Evolutionary conservation across 495 filamentous ascomycete genomes (phyloP).

Genomic region (Gamarada debralockiae): DNA sequence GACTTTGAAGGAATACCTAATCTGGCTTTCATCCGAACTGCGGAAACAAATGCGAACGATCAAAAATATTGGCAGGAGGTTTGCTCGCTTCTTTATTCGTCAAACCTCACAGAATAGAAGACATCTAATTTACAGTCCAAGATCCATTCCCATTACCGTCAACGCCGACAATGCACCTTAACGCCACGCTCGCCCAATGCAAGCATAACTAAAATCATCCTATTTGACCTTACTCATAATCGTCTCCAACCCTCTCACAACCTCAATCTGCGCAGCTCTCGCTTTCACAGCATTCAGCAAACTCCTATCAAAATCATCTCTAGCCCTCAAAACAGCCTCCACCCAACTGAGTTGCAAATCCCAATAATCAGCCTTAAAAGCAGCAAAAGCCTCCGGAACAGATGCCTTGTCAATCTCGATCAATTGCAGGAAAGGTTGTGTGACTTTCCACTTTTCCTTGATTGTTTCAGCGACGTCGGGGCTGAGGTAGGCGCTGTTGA

Average conservation of each 20-base stretch:
- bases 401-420: constrained; percentile 70
- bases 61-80: too few species aligned
- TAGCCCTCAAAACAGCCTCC: constrained; percentile 79
- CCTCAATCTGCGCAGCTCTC: constrained; percentile 76
- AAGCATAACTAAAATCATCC: constrained; percentile 8
- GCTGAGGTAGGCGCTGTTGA: constrained; percentile 48
- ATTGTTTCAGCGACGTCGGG: constrained; percentile 50
- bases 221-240: constrained; percentile 88
- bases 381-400: constrained; percentile 72
- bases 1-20: too few species aligned
- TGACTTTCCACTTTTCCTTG: constrained; percentile 88
- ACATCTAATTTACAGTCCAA: not conserved
- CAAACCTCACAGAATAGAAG: too few species aligned
- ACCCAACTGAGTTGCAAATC: constrained; percentile 95
- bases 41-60: too few species aligned
- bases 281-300: constrained; percentile 87
- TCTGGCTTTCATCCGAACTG: too few species aligned
- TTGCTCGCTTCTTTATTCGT: too few species aligned
- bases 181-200: constrained; percentile 18
- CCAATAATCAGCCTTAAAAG: constrained; percentile 85
- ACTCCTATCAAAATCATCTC: constrained; percentile 90
- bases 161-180: constrained; percentile 5
- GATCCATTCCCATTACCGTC: not conserved
- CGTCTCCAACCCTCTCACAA: constrained; percentile 75
- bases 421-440: constrained; percentile 73